A percentile compares a stretch with the other conserved stretches of the same genome.
phyloP scores from a whole-genome alignment of 257 asterid genomes.

The Jacaranda copaia region DNA sequence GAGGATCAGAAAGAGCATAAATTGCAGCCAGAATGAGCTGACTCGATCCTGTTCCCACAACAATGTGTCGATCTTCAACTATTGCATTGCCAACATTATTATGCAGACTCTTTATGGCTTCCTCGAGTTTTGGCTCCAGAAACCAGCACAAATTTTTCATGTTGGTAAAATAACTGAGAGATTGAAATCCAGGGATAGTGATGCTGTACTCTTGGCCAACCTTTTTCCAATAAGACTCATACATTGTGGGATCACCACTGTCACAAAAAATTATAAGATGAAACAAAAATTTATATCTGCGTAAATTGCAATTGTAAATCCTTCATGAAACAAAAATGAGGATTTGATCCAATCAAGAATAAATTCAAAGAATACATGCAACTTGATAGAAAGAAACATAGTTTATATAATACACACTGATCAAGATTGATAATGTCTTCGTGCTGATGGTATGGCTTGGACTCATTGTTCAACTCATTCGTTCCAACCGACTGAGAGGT shows the following conservation, averaged over 20 bases:
- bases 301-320: not conserved
- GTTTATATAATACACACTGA: conserved; percentile 53
- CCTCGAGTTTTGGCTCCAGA: conserved; percentile 81
- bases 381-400: too few relatives aligned
- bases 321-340: not conserved
- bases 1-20: conserved; percentile 60
- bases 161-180: conserved; percentile 74
- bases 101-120: conserved; percentile 62
- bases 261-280: not conserved
- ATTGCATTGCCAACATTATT: conserved; percentile 63
- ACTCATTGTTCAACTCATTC: conserved; percentile 18
- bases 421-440: conserved; percentile 56
- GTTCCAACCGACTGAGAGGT: too few relatives aligned
- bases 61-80: conserved; percentile 53
- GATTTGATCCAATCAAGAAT: not conserved
- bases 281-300: not conserved
- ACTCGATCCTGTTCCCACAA: conserved; percentile 87
- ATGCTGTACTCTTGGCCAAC: conserved; percentile 41
- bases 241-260: conserved; percentile 63
- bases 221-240: conserved; percentile 52
- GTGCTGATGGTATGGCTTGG: conserved; percentile 5
- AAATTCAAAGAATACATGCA: not conserved
- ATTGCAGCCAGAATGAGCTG: conserved; percentile 78
- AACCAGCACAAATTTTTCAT: conserved; percentile 68
- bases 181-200: conserved; percentile 50